Percentiles rank a stretch among this genome's conserved stretches.
Evolutionary conservation across 805 yeast species (phyloP).

Genomic region (Saturnispora mendoncae): DNA sequence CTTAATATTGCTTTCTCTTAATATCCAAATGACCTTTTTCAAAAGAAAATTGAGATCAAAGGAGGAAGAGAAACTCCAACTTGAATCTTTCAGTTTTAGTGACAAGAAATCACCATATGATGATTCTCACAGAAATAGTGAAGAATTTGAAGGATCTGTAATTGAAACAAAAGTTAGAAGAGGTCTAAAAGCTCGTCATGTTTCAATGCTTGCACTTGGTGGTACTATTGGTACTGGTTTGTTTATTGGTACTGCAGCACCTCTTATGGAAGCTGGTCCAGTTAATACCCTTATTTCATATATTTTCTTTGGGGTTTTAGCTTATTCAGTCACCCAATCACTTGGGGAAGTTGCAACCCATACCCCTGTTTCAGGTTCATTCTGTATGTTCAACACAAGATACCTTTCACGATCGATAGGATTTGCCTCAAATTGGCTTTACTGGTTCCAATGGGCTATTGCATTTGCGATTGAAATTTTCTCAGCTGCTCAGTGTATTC

Average conservation of each 20-base stretch:
- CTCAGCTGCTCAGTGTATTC: slow-evolving; percentile 56
- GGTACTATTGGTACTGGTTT: slow-evolving; percentile 77
- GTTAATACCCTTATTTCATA: slow-evolving; percentile 56
- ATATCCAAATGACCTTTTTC: no score
- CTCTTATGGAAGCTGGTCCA: slow-evolving; percentile 55
- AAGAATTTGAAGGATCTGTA: slow-evolving; percentile 10
- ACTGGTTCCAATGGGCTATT: slow-evolving; percentile 71
- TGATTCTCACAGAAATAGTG: background rate
- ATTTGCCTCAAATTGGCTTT: slow-evolving; percentile 60
- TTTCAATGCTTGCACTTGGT: slow-evolving; percentile 67
- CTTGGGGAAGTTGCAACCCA: slow-evolving; percentile 75
- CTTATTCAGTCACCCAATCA: slow-evolving; percentile 56
- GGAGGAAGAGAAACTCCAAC: background rate
- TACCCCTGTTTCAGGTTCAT: slow-evolving; percentile 59
- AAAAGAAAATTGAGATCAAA: no score
- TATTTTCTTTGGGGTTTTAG: slow-evolving; percentile 54
- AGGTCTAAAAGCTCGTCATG: slow-evolving; percentile 53
- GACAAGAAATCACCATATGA: slow-evolving; percentile 6
- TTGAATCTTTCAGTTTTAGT: background rate
- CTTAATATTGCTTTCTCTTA: no score
- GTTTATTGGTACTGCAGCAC: slow-evolving; percentile 52
- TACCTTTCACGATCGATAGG: slow-evolving; percentile 66
- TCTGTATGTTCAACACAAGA: slow-evolving; percentile 61
- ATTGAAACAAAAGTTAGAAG: slow-evolving; percentile 30
- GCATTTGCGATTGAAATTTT: slow-evolving; percentile 67